A percentile compares a stretch with the other conserved stretches of the same genome.
phyloP scores from a whole-genome alignment of 352 stramenopile genomes.

The Peronosclerospora sorghi region DNA sequence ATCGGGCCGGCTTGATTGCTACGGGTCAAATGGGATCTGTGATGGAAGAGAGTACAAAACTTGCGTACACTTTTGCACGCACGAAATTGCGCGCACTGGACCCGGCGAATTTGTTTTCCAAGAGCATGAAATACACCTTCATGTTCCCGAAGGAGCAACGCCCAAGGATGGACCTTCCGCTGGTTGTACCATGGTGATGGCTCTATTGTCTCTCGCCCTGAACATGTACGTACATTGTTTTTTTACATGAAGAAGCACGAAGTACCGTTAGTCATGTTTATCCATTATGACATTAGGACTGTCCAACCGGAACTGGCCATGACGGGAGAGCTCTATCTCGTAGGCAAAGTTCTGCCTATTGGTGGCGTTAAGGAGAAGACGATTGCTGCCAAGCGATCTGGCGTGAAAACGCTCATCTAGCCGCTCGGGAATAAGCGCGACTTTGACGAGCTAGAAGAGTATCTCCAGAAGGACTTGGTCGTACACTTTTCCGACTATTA shows the following conservation, averaged over 20 bases:
- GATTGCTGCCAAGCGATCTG: slow-evolving; percentile 72
- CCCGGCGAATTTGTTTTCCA: slow-evolving; percentile 89
- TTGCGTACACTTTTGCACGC: slow-evolving; percentile 91
- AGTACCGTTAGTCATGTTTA: slow-evolving; percentile 8
- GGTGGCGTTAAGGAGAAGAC: slow-evolving; percentile 88
- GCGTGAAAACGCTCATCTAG: slow-evolving; percentile 74
- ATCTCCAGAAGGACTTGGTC: too few species aligned
- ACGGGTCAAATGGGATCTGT: slow-evolving; percentile 97
- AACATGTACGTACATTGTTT: slow-evolving; percentile 34
- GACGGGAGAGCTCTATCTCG: slow-evolving; percentile 84
- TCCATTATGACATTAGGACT: slow-evolving; percentile 31
- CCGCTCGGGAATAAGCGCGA: slow-evolving; percentile 66
- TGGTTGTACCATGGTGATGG: slow-evolving; percentile 77
- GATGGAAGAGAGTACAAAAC: slow-evolving; percentile 98
- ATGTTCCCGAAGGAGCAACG: slow-evolving; percentile 84
- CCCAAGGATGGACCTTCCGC: slow-evolving; percentile 85
- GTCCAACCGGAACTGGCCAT: slow-evolving; percentile 86
- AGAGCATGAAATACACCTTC: slow-evolving; percentile 83
- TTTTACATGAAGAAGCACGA: neutral
- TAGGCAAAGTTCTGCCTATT: slow-evolving; percentile 82
- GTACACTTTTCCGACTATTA: too few species aligned
- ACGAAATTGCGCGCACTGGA: slow-evolving; percentile 63
- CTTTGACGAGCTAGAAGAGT: slow-evolving; percentile 36
- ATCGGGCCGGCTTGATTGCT: slow-evolving; percentile 50
- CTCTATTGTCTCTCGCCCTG: slow-evolving; percentile 68